These are phyloP conservation scores for Penicillium thymicola DNA, from an alignment of 2,329 filamentous ascomycete species.

Conservation along the genomic window DNA sequence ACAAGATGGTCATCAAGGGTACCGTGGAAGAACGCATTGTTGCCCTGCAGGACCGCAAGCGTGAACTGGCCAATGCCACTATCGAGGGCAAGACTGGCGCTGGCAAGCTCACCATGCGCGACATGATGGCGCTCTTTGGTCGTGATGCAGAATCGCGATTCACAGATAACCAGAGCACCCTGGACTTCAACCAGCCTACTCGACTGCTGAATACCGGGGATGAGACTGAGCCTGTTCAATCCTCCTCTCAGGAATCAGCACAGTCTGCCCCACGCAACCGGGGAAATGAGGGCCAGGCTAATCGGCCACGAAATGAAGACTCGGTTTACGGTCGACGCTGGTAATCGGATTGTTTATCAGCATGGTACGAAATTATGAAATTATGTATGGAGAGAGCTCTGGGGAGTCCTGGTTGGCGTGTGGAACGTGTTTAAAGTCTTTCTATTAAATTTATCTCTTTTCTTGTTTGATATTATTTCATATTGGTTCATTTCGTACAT, in stretches of 20 bases:
- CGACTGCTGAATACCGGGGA: constrained; percentile 29
- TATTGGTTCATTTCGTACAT: neutral
- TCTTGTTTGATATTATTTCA: neutral
- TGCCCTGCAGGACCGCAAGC: constrained; percentile 91
- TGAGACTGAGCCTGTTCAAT: constrained; percentile 13
- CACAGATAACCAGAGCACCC: constrained; percentile 41
- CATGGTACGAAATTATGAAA: constrained; percentile 7
- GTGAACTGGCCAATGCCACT: constrained; percentile 82
- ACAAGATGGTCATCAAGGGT: constrained; percentile 82
- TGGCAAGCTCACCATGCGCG: constrained; percentile 84
- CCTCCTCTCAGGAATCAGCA: constrained; percentile 7
- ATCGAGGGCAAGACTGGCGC: constrained; percentile 76
- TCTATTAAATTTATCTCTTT: neutral
- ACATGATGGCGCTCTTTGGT: constrained; percentile 87
- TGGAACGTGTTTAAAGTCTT: neutral
- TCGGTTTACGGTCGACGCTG: constrained; percentile 44
- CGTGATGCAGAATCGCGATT: constrained; percentile 58
- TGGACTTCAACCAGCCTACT: constrained; percentile 34
- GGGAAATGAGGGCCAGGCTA: constrained; percentile 16
- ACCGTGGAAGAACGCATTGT: constrained; percentile 93
- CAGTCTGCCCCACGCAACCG: constrained; percentile 18
- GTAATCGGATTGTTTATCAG: constrained; percentile 21
- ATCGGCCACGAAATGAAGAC: constrained; percentile 33
- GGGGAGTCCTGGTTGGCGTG: constrained; percentile 14
- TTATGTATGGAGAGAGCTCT: neutral